Conservation (phyloP, 495 filamentous ascomycete genomes). For the Cenococcum geophilum region DNA sequence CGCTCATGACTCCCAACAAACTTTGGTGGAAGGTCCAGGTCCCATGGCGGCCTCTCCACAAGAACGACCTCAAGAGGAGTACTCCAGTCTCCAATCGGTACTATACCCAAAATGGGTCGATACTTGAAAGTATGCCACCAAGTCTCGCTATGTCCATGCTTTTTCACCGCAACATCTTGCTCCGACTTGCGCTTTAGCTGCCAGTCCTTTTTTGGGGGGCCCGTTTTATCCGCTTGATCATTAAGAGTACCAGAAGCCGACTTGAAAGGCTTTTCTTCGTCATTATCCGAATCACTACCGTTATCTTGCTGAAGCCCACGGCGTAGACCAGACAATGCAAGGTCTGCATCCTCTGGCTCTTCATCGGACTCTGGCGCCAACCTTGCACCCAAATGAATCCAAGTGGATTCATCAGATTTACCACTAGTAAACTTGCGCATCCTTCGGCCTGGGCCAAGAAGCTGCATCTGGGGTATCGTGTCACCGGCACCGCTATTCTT, state of each 20-base stretch:
- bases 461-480: conserved; percentile 16
- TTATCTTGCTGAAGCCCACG: conserved; percentile 42
- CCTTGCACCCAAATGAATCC: conserved; percentile 17
- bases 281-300: conserved; percentile 42
- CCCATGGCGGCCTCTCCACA: conserved; percentile 80
- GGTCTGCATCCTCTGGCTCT: conserved; percentile 13
- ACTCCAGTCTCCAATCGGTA: conserved; percentile 50
- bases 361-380: conserved; percentile 11
- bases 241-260: neutral
- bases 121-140: conserved; percentile 89
- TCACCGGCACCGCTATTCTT: conserved; percentile 24
- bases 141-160: conserved; percentile 19
- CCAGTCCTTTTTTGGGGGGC: conserved; percentile 27
- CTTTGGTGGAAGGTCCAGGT: conserved; percentile 69
- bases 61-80: conserved; percentile 69
- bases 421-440: conserved; percentile 23
- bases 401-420: conserved; percentile 13
- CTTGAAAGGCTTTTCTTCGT: conserved; percentile 30
- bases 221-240: neutral
- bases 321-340: conserved; percentile 16
- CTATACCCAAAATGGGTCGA: conserved; percentile 81
- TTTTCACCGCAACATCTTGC: conserved; percentile 25
- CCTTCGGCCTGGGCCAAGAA: conserved; percentile 14
- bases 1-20: conserved; percentile 40
- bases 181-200: conserved; percentile 36